A percentile compares a stretch with the other conserved stretches of the same genome.
Evolutionary conservation across 1,139 yeast species (phyloP).

Genomic region (Saccharomyces hybrid): DNA sequence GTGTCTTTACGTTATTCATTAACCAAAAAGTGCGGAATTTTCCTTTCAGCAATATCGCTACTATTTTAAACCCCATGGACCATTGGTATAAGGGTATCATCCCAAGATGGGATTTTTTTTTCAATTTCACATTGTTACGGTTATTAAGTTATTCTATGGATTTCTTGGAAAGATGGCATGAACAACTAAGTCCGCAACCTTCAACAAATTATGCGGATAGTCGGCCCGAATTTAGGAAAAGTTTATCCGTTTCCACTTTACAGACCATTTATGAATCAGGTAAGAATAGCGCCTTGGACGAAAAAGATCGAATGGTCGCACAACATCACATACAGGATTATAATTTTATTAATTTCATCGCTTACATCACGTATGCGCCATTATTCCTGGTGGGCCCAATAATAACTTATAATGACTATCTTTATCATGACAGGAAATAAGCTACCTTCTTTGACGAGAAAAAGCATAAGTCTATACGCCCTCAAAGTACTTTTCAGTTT

Average conservation of each 20-base stretch:
- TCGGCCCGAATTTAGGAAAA: constrained; percentile 9
- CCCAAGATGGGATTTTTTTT: constrained; percentile 91
- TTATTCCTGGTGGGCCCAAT: constrained; percentile 93
- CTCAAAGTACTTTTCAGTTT: constrained; percentile 63
- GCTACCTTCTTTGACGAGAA: constrained; percentile 45
- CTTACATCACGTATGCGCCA: constrained; percentile 80
- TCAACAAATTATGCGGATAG: neutral
- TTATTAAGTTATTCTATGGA: constrained; percentile 80
- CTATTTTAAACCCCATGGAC: constrained; percentile 43
- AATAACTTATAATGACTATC: constrained; percentile 81
- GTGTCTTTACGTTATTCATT: constrained; percentile 63
- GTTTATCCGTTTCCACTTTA: constrained; percentile 22
- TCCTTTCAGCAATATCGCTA: constrained; percentile 39
- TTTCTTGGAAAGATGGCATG: constrained; percentile 36
- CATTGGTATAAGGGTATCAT: constrained; percentile 62
- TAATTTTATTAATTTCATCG: constrained; percentile 52
- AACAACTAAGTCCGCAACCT: neutral
- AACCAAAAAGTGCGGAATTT: constrained; percentile 60
- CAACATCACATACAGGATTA: constrained; percentile 57
- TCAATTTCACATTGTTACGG: constrained; percentile 78
- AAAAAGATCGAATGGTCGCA: constrained; percentile 58
- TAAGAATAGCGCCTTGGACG: constrained; percentile 35
- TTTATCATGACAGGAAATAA: constrained; percentile 51
- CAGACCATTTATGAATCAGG: constrained; percentile 25
- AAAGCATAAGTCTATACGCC: constrained; percentile 54